Evolutionary conservation across 352 stramenopile species (phyloP), one percentile per base, ranked within the genome.

Genomic region (Blastocystis sp.): DNA sequence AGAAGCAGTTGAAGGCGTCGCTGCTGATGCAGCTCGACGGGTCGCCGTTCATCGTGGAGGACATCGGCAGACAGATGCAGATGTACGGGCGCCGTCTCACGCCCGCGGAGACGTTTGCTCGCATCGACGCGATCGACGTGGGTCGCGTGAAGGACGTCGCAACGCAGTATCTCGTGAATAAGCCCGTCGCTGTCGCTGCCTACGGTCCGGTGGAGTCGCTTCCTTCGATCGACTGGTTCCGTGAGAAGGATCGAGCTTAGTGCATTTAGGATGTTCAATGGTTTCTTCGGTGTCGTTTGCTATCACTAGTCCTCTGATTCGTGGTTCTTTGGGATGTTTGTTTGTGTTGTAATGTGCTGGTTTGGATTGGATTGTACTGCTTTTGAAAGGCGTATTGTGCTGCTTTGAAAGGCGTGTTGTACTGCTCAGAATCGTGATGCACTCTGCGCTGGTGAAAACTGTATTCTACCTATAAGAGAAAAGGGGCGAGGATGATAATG

Each of bases 21-120:
- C 98, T 99, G 96, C 93, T 99, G 67, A 98, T 98, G 96, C 96
- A 98, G 91, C 93, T 99, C 41, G 97, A 99, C 91, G 96, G 95
- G 80, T 98, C 98, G 88, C 96, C 96, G 85, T 96, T 97, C 63
- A 96, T 99, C 77, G 98, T 95, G 91, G 98, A 99, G 94, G 97
- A 99, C 93, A 99, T 99, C 92, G 97, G 97, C 90, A 96, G 98
- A 78, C 97, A 99, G 91, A 91, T 92, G 90, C 88, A 92, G 45
- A 91, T 90, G 51, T 97, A 97, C 91, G 94, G 94, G 67, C 95
- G 98, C 88, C 94, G 97, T 78, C 95, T 99, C 93, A 98, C 96
- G 45, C 95, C 96, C 26, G 97, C 97, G 29, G 98, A 99, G 93
- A 97, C 99, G 92, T 99, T 99, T 90, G 94, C 95, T 41, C 94